Evolutionary conservation across 2,329 filamentous ascomycete species (phyloP).

Genomic region (Diaporthe sp.): DNA sequence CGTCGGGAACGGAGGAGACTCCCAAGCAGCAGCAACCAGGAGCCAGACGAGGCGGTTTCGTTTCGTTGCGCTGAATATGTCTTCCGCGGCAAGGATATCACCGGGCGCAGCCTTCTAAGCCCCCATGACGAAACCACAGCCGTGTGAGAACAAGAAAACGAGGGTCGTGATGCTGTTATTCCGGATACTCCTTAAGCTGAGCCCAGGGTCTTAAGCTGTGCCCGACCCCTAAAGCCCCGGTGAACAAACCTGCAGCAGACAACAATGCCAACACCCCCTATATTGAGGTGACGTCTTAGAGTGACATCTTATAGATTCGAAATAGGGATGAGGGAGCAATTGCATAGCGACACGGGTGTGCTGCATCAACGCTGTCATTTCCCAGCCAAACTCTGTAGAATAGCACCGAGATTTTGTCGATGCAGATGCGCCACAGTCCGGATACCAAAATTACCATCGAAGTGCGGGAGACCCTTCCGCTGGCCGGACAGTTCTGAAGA

Average conservation of each 20-base stretch:
- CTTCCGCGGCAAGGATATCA: neutral
- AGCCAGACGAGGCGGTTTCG: constrained; percentile 10
- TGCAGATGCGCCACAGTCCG: neutral
- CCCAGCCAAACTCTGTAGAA: constrained; percentile 23
- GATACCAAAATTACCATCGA: neutral
- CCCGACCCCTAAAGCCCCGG: neutral
- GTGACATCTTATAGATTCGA: constrained; percentile 16
- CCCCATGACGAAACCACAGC: constrained; percentile 17
- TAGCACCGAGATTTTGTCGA: constrained; percentile 30
- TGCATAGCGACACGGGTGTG: neutral
- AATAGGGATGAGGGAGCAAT: neutral
- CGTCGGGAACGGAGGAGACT: constrained; percentile 16
- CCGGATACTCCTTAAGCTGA: neutral
- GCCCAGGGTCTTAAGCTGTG: neutral
- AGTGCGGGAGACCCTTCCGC: constrained; percentile 2
- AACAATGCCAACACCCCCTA: neutral
- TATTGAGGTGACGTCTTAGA: constrained; percentile 18
- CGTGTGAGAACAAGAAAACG: constrained; percentile 12
- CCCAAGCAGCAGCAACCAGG: constrained; percentile 12
- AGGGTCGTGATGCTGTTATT: constrained; percentile 6
- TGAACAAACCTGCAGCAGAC: neutral
- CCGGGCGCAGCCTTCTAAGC: constrained; percentile 7
- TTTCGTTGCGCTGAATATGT: constrained; percentile 16
- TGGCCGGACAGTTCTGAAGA: neutral
- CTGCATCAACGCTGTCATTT: constrained; percentile 33